Conservation (phyloP, 1,284 basidiomycete species). For the Trametes pubescens region DNA sequence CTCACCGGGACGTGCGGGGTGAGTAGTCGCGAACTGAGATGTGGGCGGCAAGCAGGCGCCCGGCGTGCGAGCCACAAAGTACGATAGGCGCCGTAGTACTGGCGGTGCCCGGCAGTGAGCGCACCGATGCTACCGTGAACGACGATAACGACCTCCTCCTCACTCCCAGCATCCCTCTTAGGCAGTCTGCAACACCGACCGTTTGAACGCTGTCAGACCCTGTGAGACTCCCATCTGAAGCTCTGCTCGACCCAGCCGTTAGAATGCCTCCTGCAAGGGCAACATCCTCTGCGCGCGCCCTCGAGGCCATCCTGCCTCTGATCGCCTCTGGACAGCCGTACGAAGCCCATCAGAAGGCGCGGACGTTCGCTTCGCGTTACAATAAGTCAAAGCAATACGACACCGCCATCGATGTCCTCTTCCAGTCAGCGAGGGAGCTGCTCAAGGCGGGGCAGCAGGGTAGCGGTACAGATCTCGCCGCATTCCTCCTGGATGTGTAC, state of each 20-base stretch:
- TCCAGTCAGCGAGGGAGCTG: slow-evolving; percentile 84
- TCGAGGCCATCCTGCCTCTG: slow-evolving; percentile 80
- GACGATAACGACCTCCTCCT: slow-evolving; percentile 16
- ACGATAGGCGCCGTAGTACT: not conserved
- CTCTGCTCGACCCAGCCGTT: not conserved
- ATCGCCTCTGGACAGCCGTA: slow-evolving; percentile 78
- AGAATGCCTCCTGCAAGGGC: slow-evolving; percentile 38
- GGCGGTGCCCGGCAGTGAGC: slow-evolving; percentile 12
- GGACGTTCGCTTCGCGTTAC: slow-evolving; percentile 92
- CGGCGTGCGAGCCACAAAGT: not conserved
- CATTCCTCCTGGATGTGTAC: slow-evolving; percentile 84
- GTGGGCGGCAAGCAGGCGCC: slow-evolving; percentile 11
- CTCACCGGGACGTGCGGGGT: not conserved
- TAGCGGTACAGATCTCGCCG: slow-evolving; percentile 84
- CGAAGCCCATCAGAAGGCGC: slow-evolving; percentile 93
- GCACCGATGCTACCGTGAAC: slow-evolving; percentile 16
- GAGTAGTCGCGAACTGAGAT: not conserved
- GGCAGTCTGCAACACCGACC: not conserved
- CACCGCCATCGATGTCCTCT: slow-evolving; percentile 88
- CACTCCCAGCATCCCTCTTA: slow-evolving; percentile 9
- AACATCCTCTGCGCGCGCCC: slow-evolving; percentile 65
- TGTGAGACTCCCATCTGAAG: not conserved
- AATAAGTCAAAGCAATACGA: slow-evolving; percentile 80
- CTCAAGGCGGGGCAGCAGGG: slow-evolving; percentile 89
- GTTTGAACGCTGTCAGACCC: not conserved